A percentile compares a stretch with the other conserved stretches of the same genome.
Evolutionary conservation across 345 rosid species (phyloP).

Genomic region (Lumnitzera littorea): DNA sequence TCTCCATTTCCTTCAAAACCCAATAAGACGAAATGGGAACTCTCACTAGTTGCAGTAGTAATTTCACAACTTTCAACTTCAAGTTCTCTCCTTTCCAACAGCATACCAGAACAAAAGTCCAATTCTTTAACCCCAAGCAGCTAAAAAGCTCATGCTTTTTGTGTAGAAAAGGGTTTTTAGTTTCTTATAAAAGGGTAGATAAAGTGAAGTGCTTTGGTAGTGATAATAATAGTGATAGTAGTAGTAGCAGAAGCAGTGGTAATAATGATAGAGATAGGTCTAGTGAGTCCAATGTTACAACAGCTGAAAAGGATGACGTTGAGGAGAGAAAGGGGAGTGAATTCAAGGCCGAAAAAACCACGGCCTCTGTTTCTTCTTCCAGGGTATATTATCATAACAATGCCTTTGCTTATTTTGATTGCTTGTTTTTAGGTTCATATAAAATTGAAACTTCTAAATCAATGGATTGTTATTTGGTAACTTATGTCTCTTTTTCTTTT

Average conservation of each 20-base stretch:
- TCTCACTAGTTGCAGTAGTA: slow-evolving; percentile 39
- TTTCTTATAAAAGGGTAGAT: slow-evolving; percentile 12
- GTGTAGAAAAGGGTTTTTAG: slow-evolving; percentile 10
- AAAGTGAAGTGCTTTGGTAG: slow-evolving; percentile 37
- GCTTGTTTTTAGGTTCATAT: neutral
- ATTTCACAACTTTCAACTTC: slow-evolving; percentile 28
- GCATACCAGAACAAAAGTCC: slow-evolving; percentile 13
- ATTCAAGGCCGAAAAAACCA: slow-evolving; percentile 34
- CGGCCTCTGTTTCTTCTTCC: slow-evolving; percentile 45
- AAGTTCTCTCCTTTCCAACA: slow-evolving; percentile 10
- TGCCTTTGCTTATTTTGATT: neutral
- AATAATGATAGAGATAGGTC: slow-evolving; percentile 13
- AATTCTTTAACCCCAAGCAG: slow-evolving; percentile 10
- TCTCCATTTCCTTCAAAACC: too few species aligned
- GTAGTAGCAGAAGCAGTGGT: neutral
- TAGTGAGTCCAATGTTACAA: slow-evolving; percentile 33
- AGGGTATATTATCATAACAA: slow-evolving; percentile 25
- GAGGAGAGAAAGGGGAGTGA: slow-evolving; percentile 26
- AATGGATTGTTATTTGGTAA: too few species aligned
- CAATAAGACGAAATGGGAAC: slow-evolving; percentile 45
- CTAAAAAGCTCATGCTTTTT: slow-evolving; percentile 20
- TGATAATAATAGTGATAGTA: slow-evolving; percentile 11
- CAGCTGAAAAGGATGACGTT: slow-evolving; percentile 33
- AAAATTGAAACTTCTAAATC: too few species aligned
- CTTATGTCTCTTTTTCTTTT: too few species aligned